Evolutionary conservation across 2,329 filamentous ascomycete species (phyloP).

Genomic region (Fusarium newnesense): DNA sequence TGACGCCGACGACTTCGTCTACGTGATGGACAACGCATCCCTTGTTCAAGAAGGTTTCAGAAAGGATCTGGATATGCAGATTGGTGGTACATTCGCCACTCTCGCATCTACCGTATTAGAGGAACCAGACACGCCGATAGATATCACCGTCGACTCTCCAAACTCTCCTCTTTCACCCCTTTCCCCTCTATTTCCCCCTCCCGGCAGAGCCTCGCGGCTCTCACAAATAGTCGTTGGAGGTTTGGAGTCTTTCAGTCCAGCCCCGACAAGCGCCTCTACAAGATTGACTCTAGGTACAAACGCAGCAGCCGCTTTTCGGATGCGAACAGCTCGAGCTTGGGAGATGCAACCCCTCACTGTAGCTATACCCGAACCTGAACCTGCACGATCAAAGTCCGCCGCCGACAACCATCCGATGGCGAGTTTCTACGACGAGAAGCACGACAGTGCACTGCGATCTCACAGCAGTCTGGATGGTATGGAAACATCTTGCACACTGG

Average conservation of each 20-base stretch:
- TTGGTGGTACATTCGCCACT: conserved; percentile 58
- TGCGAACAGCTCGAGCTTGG: conserved; percentile 38
- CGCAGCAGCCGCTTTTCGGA: conserved; percentile 30
- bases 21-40: conserved; percentile 76
- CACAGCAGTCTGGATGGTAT: conserved; percentile 11
- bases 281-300: conserved; percentile 37
- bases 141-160: conserved; percentile 30
- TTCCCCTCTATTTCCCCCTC: conserved; percentile 12
- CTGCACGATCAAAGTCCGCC: background rate
- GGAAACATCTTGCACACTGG: conserved; percentile 6
- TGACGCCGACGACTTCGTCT: conserved; percentile 76
- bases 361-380: background rate
- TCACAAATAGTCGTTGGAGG: conserved; percentile 36
- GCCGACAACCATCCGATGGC: background rate
- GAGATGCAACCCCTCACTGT: conserved; percentile 15
- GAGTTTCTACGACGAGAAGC: conserved; percentile 26
- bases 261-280: conserved; percentile 17
- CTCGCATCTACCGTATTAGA: conserved; percentile 45
- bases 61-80: conserved; percentile 60
- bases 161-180: conserved; percentile 12
- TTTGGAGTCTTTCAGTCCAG: conserved; percentile 25
- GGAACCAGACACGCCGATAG: background rate
- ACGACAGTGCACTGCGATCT: conserved; percentile 9
- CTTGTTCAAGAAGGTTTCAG: conserved; percentile 77
- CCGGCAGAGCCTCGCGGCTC: conserved; percentile 17